Percentiles rank a stretch among this genome's conserved stretches.
Conservation (phyloP, 139 green algal species). For the Picochlorum costavermella region DNA sequence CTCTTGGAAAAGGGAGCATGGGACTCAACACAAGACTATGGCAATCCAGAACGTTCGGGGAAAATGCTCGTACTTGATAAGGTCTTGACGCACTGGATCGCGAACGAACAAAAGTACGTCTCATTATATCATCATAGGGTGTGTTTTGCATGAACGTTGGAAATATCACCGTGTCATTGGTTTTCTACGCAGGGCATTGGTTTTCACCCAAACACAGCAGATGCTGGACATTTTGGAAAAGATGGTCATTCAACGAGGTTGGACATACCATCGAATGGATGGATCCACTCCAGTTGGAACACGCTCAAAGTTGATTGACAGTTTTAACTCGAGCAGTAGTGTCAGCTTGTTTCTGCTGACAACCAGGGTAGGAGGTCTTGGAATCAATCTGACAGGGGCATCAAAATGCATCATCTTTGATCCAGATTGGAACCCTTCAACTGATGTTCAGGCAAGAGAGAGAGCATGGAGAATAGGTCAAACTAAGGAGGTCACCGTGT, state of each 20-base stretch:
- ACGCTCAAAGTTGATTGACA: slow-evolving; percentile 70
- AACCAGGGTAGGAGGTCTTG: slow-evolving; percentile 92
- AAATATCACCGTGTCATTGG: no score
- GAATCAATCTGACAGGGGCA: slow-evolving; percentile 91
- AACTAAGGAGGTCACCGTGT: slow-evolving; percentile 81
- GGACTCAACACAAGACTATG: slow-evolving; percentile 46
- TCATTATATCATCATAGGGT: slow-evolving; percentile 48
- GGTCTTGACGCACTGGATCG: slow-evolving; percentile 72
- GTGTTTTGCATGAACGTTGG: neutral
- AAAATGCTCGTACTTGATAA: slow-evolving; percentile 72
- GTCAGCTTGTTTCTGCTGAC: slow-evolving; percentile 92
- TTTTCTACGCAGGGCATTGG: slow-evolving; percentile 31
- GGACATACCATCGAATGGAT: slow-evolving; percentile 84
- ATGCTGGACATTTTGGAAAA: slow-evolving; percentile 98
- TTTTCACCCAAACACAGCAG: slow-evolving; percentile 91
- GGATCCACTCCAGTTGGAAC: slow-evolving; percentile 66
- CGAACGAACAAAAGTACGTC: slow-evolving; percentile 13
- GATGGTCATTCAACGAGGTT: slow-evolving; percentile 17
- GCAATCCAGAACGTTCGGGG: slow-evolving; percentile 54
- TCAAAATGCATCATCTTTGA: slow-evolving; percentile 92
- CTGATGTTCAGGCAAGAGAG: slow-evolving; percentile 84
- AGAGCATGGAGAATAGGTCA: slow-evolving; percentile 95
- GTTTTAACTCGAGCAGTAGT: slow-evolving; percentile 71
- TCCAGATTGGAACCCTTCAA: slow-evolving; percentile 96
- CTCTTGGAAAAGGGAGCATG: slow-evolving; percentile 68